Base-by-base conservation (phyloP, 768 basidiomycete species). In the Tricholoma matsutake region DNA sequence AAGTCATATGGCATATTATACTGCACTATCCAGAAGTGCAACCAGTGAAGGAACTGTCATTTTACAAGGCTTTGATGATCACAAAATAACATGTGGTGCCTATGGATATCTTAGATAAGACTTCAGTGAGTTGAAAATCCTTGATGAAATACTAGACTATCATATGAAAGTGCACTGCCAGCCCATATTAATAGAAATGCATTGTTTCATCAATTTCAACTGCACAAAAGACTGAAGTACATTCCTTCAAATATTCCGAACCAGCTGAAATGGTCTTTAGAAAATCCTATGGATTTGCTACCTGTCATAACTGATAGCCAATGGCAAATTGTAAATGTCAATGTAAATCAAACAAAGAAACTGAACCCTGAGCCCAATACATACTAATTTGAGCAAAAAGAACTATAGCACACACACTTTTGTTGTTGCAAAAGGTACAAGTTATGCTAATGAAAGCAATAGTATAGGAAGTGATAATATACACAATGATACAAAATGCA, bases 131-230 rank as follows among this genome's bases (percentile, higher is more conserved):
- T 65, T 66, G 16, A 61, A 61, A 39, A 62, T 69, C 29, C 60
- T 66, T 6, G 65, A 68, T 60, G 61, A 70, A 18, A 65, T 71
- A 16, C 65, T 71, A n/a, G 0, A 32, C 39, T 71, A 28, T 39
- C 37, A 39, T 53, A 53, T 53, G 52, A 53, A n/a, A 9, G 22
- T 25, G 2, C 14, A 53, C 11, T 53, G 5, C 52, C 52, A 28
- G 28, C 25, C 7, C 14, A 53, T 4, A 53, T 53, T 53, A 13
- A 53, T 8, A 18, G 52, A 2, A 53, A 53, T 29, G 25, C 20
- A 29, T 16, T 53, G 4, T 14, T 53, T 2, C 25, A 32, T 16
- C 52, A 53, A 39, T 39, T 39, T 39, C 37, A 39, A 11, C 13
- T 11, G 13, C 13, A 39, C 37, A 39, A 39, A 14, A 8, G 52